Evolutionary conservation across 2,329 filamentous ascomycete genomes (phyloP).

Genomic region (Diaporthe citriasiana): DNA sequence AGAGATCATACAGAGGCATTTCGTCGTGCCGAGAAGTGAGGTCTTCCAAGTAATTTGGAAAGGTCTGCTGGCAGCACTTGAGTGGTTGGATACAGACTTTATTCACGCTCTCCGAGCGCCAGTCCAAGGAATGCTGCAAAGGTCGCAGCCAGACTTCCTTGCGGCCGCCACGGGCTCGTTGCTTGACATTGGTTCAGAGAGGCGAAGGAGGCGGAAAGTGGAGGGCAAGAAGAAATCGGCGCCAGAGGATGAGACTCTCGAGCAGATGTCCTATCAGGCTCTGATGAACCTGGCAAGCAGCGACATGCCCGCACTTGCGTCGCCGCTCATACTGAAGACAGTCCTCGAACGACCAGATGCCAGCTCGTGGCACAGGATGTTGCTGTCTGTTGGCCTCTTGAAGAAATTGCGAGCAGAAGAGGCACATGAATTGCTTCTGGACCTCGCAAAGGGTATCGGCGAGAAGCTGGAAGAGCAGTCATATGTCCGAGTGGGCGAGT

Average conservation of each 20-base stretch:
- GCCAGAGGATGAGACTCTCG: constrained; percentile 1
- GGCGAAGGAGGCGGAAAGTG: neutral
- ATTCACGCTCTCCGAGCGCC: neutral
- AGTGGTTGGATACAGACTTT: constrained; percentile 29
- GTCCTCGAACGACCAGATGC: constrained; percentile 38
- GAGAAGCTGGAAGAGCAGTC: constrained; percentile 38
- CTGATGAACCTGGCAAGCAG: constrained; percentile 15
- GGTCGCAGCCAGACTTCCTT: constrained; percentile 3
- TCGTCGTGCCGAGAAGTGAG: neutral
- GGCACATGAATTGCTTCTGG: constrained; percentile 21
- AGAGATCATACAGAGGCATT: neutral
- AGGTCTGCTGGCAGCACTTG: constrained; percentile 6
- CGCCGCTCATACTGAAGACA: constrained; percentile 32
- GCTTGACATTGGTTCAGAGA: constrained; percentile 8
- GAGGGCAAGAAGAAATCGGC: neutral
- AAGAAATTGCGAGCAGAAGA: constrained; percentile 28
- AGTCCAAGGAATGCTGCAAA: constrained; percentile 10
- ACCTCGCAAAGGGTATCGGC: constrained; percentile 29
- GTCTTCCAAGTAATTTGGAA: constrained; percentile 1
- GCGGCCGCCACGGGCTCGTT: constrained; percentile 29
- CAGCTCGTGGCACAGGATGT: constrained; percentile 37
- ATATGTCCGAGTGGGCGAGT: constrained; percentile 36
- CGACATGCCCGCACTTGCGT: constrained; percentile 25
- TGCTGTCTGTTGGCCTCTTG: constrained; percentile 26
- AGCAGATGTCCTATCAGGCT: constrained; percentile 31